phyloP scores from a whole-genome alignment of 2,329 filamentous ascomycete genomes.

The Akanthomyces dipterigenus region DNA sequence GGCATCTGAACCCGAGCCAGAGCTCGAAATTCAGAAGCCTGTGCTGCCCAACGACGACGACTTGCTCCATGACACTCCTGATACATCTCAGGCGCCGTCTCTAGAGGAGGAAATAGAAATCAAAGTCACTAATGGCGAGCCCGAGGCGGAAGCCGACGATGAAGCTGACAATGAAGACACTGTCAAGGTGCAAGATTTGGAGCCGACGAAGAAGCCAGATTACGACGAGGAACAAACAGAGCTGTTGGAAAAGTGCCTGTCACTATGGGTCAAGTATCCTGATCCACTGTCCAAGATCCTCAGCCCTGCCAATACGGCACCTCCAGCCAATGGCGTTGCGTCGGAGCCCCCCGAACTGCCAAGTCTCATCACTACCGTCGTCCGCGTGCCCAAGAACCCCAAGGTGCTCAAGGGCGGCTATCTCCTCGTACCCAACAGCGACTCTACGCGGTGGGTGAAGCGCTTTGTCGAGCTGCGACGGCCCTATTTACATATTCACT shows the following conservation, averaged over 20 bases:
- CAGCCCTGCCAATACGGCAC: conserved; percentile 56
- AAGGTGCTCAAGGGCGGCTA: conserved; percentile 80
- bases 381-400: conserved; percentile 73
- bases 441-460: conserved; percentile 79
- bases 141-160: conserved; percentile 16
- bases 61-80: conserved; percentile 51
- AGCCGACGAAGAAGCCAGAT: conserved; percentile 26
- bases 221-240: conserved; percentile 40
- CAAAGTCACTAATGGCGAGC: conserved; percentile 17
- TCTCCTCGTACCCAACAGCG: conserved; percentile 75
- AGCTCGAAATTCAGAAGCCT: conserved; percentile 28
- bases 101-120: conserved; percentile 23
- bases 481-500: conserved; percentile 89
- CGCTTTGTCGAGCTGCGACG: conserved; percentile 87
- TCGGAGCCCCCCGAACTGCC: conserved; percentile 44
- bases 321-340: conserved; percentile 57
- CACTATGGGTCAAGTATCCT: conserved; percentile 57
- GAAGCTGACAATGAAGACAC: conserved; percentile 18
- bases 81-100: conserved; percentile 39
- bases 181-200: conserved; percentile 16
- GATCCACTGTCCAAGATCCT: conserved; percentile 51
- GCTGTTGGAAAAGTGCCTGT: conserved; percentile 50
- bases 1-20: conserved; percentile 26
- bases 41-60: conserved; percentile 49
- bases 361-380: conserved; percentile 67